A percentile compares a stretch with the other conserved stretches of the same genome.
These are phyloP conservation scores for Microascus cirrosus DNA, from an alignment of 2,329 filamentous ascomycete genomes.

Conservation along the genomic window DNA sequence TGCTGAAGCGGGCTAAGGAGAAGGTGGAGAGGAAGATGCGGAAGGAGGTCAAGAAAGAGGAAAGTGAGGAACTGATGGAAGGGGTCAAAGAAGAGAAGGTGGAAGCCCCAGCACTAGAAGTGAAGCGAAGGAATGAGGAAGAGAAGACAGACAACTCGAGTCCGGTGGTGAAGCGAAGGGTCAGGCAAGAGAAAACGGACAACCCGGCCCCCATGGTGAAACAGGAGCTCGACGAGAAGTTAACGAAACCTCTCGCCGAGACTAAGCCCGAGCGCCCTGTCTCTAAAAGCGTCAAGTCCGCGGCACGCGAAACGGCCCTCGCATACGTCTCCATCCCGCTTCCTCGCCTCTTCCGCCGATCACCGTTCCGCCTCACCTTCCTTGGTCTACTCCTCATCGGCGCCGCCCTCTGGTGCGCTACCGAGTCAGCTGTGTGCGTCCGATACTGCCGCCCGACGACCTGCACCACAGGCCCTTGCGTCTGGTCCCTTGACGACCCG, in stretches of 20 bases:
- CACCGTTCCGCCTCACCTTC: constrained; percentile 33
- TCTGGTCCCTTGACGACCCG: constrained; percentile 47
- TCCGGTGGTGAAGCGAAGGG: not conserved
- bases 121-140: not conserved
- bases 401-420: constrained; percentile 37
- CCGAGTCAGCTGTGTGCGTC: constrained; percentile 42
- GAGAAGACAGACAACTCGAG: not conserved
- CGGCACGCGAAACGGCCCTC: constrained; percentile 10
- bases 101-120: not conserved
- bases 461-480: constrained; percentile 35
- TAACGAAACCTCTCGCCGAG: not conserved
- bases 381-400: constrained; percentile 33
- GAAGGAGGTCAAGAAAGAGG: constrained; percentile 5
- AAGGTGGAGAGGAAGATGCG: not conserved
- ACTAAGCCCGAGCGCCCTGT: not conserved
- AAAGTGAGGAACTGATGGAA: not conserved
- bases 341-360: constrained; percentile 34
- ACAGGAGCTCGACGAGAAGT: not conserved
- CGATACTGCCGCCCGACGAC: constrained; percentile 41
- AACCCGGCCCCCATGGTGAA: not conserved
- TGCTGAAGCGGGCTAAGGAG: constrained; percentile 4
- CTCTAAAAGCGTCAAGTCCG: not conserved
- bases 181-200: not conserved
- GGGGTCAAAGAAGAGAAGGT: not conserved
- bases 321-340: constrained; percentile 30